A percentile compares a stretch with the other conserved stretches of the same genome.
Conservation (phyloP, 106 monocot genomes). For the Platanthera guangdongensis region DNA sequence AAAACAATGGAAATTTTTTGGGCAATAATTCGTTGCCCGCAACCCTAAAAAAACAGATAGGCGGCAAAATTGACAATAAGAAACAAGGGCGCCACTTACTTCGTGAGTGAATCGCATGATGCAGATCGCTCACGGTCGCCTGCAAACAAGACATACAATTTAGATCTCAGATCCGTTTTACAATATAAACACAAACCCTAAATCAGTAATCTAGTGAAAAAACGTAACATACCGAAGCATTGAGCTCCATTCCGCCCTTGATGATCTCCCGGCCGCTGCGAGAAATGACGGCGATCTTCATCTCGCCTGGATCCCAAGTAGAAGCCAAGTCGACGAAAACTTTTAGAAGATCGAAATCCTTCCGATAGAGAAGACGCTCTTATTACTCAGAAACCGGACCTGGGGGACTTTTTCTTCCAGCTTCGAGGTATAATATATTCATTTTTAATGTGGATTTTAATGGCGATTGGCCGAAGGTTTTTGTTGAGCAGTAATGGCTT, state of each 20-base stretch:
- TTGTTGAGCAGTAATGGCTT: background rate
- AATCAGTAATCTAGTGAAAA: background rate
- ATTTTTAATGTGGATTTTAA: background rate
- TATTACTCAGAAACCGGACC: background rate
- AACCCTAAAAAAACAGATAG: background rate
- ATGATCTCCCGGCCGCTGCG: constrained; percentile 42
- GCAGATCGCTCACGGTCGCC: constrained; percentile 83
- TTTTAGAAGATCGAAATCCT: background rate
- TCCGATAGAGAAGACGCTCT: background rate
- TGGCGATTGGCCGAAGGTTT: background rate
- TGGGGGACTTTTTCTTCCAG: background rate
- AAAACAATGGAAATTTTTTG: background rate
- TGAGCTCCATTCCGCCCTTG: constrained; percentile 51
- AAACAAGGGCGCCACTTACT: constrained; percentile 36
- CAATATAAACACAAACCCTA: background rate
- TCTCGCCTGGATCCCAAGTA: constrained; percentile 6
- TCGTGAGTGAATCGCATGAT: constrained; percentile 49
- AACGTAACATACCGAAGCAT: constrained; percentile 29
- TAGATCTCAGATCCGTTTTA: background rate
- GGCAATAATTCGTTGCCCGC: background rate
- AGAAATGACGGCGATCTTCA: constrained; percentile 44
- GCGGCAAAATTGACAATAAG: background rate
- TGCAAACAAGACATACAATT: constrained; percentile 16
- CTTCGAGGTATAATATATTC: background rate
- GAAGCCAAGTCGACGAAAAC: background rate